A percentile compares a stretch with the other conserved stretches of the same genome.
phyloP scores from a whole-genome alignment of 2,329 filamentous ascomycete genomes.

The Chaetomiaceae sp. region DNA sequence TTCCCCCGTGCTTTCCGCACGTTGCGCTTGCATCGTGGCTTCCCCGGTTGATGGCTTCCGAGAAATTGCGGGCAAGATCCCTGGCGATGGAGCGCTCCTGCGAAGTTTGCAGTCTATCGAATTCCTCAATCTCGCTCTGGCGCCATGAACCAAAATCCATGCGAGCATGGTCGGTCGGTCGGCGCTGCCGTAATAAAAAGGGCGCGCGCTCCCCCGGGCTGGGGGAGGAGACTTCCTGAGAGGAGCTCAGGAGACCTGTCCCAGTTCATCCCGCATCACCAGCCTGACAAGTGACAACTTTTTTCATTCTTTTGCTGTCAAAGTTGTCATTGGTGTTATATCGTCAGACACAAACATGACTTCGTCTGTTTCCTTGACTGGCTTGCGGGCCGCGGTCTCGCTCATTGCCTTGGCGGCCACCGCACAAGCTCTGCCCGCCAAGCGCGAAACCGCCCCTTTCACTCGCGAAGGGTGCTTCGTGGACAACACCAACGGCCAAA shows the following conservation, averaged over 20 bases:
- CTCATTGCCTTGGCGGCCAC: conserved; percentile 16
- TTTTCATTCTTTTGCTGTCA: no score
- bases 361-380: neutral
- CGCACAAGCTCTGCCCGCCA: conserved; percentile 16
- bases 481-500: conserved; percentile 10
- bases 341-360: conserved; percentile 8
- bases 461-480: conserved; percentile 20
- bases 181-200: neutral
- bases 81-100: neutral
- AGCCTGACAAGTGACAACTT: neutral
- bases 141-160: neutral
- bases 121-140: conserved; percentile 2
- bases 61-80: neutral
- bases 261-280: neutral
- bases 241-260: neutral
- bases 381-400: conserved; percentile 11
- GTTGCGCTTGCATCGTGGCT: neutral
- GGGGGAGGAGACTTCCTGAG: neutral
- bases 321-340: no score
- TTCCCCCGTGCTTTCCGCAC: neutral
- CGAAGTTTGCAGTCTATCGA: conserved; percentile 5
- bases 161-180: neutral
- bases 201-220: neutral
- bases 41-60: neutral
- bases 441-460: conserved; percentile 6